Evolutionary conservation across 768 basidiomycete genomes (phyloP), one percentile per base, ranked within the genome.

Genomic region (Tulasnella sp.): DNA sequence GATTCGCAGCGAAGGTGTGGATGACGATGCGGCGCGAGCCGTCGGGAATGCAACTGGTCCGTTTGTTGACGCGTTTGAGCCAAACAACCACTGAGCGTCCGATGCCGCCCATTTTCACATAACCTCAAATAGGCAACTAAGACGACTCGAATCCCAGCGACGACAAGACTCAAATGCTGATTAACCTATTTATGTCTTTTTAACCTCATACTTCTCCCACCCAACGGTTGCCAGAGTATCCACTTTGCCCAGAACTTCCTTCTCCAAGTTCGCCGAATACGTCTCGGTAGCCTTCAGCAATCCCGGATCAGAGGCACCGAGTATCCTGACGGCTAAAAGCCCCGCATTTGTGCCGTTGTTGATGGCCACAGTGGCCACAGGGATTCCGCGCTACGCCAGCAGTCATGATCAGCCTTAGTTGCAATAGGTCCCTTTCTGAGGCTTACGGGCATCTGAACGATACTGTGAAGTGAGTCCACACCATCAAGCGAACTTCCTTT

Each of bases 391-490:
- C 95, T 97, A 74, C 68, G n/a, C 32, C n/a, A 12, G 17, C 14
- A 22, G 19, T 11, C 69, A 76, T 70, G 66, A 22, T 36, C 32
- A 74, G 47, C 32, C 1, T 29, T 37, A 19, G 12, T n/a, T 8
- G 11, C 6, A 59, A 59, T 22, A 14, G 11, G 26, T 26, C 22
- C 5, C 22, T 4, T 2, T 59, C 0, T 32, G 22, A n/a, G 11
- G 85, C 92, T 76, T 78, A 95, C 94, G 22, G 97, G 97, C 97
- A 99, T 99, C 81, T 98, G 97, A 9, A 99, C 95, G 75, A 99
- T 98, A 78, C 92, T 95, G 78, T 97, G 88, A 76, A 99, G 80
- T n/a, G 94, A 94, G 80, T 98, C 97, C 0, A 99, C 94, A 0
- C 97, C 97, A 79, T 97, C 95, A 14, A 98, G 83, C 0, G 89